A percentile compares a stretch with the other conserved stretches of the same genome.
phyloP scores from a whole-genome alignment of 352 stramenopile species.

The Globisporangium acanthophoron region DNA sequence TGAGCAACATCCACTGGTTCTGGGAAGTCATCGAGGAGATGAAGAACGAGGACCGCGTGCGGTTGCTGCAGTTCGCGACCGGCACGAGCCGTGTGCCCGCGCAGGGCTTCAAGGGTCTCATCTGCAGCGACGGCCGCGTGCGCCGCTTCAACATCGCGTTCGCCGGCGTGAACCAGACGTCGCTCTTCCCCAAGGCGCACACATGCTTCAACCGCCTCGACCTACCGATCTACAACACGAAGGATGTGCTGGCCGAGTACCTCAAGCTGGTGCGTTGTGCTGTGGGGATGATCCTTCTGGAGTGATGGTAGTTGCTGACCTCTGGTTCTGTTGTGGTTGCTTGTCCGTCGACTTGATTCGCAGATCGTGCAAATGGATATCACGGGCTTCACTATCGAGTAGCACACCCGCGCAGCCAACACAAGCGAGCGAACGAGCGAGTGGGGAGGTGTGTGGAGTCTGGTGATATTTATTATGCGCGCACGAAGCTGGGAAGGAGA shows the following conservation, averaged over 20 bases:
- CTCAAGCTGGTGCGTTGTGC: constrained; percentile 37
- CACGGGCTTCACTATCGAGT: constrained; percentile 92
- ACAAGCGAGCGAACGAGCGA: constrained; percentile 6
- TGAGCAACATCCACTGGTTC: constrained; percentile 94
- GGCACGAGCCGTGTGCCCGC: constrained; percentile 76
- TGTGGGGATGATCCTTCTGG: no score
- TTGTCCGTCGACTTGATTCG: background rate
- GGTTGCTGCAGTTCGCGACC: constrained; percentile 79
- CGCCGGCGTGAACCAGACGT: constrained; percentile 47
- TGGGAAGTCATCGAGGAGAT: constrained; percentile 91
- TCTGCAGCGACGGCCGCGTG: constrained; percentile 74
- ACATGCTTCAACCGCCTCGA: constrained; percentile 87
- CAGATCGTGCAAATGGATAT: constrained; percentile 96
- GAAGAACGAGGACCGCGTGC: constrained; percentile 67
- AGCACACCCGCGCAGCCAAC: no score
- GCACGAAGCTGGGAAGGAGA: background rate
- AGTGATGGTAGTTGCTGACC: no score
- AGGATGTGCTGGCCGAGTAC: constrained; percentile 67
- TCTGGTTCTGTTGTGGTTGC: background rate
- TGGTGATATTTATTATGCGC: constrained; percentile 5
- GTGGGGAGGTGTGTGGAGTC: background rate
- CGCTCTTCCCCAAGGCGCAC: constrained; percentile 76
- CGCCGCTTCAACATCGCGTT: constrained; percentile 76
- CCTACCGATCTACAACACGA: constrained; percentile 65
- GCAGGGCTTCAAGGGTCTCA: constrained; percentile 81